phyloP scores from a whole-genome alignment of 179 eudicot genomes.

The Corrigiola litoralis region DNA sequence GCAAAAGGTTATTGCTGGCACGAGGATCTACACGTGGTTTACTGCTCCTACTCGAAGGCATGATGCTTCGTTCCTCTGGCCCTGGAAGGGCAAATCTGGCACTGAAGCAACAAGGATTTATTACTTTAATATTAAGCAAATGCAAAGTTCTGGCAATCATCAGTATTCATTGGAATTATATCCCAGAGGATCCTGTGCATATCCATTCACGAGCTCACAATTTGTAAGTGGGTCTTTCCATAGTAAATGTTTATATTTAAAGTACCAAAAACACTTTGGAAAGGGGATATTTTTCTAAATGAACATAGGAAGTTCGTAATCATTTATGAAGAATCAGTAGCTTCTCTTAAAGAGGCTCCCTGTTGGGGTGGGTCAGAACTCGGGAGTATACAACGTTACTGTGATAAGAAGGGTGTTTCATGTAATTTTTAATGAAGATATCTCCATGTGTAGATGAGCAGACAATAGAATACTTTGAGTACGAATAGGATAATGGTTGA shows the following conservation, averaged over 20 bases:
- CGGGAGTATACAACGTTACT: too few species aligned
- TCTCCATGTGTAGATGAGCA: too few species aligned
- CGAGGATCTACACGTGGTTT: constrained; percentile 15
- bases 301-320: too few species aligned
- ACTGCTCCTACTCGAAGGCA: constrained; percentile 19
- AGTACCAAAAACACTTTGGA: too few species aligned
- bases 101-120: constrained; percentile 21
- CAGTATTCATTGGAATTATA: neutral
- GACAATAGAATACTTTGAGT: too few species aligned
- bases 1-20: constrained; percentile 23
- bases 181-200: neutral
- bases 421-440: too few species aligned
- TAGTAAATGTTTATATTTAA: too few species aligned
- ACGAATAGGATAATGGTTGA: neutral
- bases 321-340: too few species aligned
- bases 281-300: too few species aligned
- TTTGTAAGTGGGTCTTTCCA: neutral
- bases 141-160: neutral
- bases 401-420: too few species aligned
- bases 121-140: neutral
- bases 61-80: constrained; percentile 40
- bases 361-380: too few species aligned
- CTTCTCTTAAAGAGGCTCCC: too few species aligned
- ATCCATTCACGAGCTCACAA: neutral
- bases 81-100: constrained; percentile 49